A percentile compares a stretch with the other conserved stretches of the same genome.
Evolutionary conservation across 257 asterid genomes (phyloP).

Genomic region (Solanum bulbocastanum): DNA sequence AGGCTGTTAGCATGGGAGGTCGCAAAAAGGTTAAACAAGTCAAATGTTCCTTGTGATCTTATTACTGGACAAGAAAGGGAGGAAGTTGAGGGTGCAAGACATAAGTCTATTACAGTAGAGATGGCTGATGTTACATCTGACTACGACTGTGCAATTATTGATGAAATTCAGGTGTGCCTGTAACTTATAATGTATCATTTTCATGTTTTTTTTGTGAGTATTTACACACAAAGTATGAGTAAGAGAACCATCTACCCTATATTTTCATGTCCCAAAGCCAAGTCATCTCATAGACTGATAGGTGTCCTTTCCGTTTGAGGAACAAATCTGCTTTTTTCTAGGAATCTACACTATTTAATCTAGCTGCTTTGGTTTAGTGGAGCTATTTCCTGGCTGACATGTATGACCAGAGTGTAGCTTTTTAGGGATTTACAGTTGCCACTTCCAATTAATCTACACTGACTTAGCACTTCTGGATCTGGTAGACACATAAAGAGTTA

Average conservation of each 20-base stretch:
- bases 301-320: background rate
- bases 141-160: conserved; percentile 83
- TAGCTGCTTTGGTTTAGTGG: background rate
- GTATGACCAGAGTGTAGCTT: background rate
- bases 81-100: conserved; percentile 79
- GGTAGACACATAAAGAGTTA: background rate
- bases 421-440: background rate
- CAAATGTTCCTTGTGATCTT: conserved; percentile 84
- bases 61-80: conserved; percentile 96
- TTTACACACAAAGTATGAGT: background rate
- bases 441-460: background rate
- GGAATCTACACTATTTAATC: background rate
- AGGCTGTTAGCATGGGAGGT: conserved; percentile 99
- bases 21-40: conserved; percentile 80
- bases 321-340: background rate
- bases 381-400: background rate
- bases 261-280: background rate
- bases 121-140: conserved; percentile 73
- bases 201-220: background rate
- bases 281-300: background rate
- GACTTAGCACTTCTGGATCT: background rate
- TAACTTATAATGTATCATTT: background rate
- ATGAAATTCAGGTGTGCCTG: conserved; percentile 76
- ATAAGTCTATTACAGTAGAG: conserved; percentile 86
- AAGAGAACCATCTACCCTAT: background rate